Percentiles rank a stretch among this genome's conserved stretches.
Conservation (phyloP, 345 rosid genomes). For the Eutrema yunnanense region DNA sequence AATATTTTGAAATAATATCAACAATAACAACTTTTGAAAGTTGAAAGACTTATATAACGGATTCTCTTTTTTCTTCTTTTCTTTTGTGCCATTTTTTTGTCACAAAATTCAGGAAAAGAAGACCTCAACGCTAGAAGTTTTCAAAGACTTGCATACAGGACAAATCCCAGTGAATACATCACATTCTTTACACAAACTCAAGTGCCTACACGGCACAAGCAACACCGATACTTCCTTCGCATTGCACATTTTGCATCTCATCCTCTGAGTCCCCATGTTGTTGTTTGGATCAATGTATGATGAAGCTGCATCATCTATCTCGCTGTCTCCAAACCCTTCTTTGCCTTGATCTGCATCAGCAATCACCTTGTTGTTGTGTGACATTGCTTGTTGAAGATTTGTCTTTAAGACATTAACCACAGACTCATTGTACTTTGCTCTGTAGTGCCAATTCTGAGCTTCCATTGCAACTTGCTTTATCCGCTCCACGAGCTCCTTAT, state of each 20-base stretch:
- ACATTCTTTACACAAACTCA: constrained; percentile 70
- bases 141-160: constrained; percentile 55
- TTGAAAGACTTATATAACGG: not conserved
- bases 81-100: not conserved
- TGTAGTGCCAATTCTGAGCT: constrained; percentile 62
- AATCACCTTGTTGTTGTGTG: constrained; percentile 26
- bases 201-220: constrained; percentile 64
- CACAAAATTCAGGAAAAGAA: constrained; percentile 25
- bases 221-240: constrained; percentile 45
- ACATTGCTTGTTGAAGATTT: constrained; percentile 60
- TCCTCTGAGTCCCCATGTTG: constrained; percentile 21
- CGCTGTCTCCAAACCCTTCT: constrained; percentile 83
- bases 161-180: constrained; percentile 41
- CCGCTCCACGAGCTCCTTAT: constrained; percentile 53
- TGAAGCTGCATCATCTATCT: constrained; percentile 58
- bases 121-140: constrained; percentile 55
- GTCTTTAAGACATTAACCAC: constrained; percentile 52
- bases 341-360: constrained; percentile 34
- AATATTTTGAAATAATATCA: not conserved
- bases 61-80: not conserved
- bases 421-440: constrained; percentile 68
- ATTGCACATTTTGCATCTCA: constrained; percentile 49
- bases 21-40: not conserved
- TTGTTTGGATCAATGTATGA: constrained; percentile 36
- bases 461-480: constrained; percentile 50